Base-by-base conservation (phyloP, 164 flowering plant genomes). In the Liquidambar formosana region DNA sequence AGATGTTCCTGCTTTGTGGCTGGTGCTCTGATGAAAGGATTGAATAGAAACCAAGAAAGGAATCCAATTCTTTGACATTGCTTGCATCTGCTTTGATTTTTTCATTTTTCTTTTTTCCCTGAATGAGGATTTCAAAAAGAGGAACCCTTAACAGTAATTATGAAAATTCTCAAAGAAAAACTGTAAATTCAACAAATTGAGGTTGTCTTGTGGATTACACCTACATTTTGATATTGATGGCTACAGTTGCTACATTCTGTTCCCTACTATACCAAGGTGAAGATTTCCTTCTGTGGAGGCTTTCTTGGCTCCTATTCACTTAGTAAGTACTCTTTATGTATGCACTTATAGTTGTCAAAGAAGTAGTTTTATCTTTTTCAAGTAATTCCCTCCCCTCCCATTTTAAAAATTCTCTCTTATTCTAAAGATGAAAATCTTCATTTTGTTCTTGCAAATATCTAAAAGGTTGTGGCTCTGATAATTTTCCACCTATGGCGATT, bases 211-310 rank as follows among this genome's bases (percentile, higher is more conserved):
- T 33, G 41, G 6, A 33, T 33, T 33, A 33, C 6, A 33, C 6
- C 41, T 33, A 33, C 4, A 33, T 2, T 33, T 33, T 2, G 41
- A 33, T 33, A 33, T 33, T 6, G 0, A 92, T 90, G 98, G 92
- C 95, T 8, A 73, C 86, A 0, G 92, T 92, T 51, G 91, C 96
- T 18, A 84, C 89, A 25, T 89, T 89, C 56, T 84, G 22, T 89
- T 89, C 56, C 83, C 96, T 14, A 85, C 96, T 16, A 47, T 88
- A 43, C 54, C 93, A 68, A 70, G 97, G 71, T 69, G 94, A 56
- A 83, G 93, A 60, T 84, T 93, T 72, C 97, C 97, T 28, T 80
- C 93, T 0, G 66, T 89, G 66, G 94, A 93, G 69, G 90, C 89
- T 43, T 89, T 89, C 68, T 70, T 91, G 54, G 94, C 94, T 18